Conservation (phyloP, 306 rosid genomes). For the Sesbania bispinosa region DNA sequence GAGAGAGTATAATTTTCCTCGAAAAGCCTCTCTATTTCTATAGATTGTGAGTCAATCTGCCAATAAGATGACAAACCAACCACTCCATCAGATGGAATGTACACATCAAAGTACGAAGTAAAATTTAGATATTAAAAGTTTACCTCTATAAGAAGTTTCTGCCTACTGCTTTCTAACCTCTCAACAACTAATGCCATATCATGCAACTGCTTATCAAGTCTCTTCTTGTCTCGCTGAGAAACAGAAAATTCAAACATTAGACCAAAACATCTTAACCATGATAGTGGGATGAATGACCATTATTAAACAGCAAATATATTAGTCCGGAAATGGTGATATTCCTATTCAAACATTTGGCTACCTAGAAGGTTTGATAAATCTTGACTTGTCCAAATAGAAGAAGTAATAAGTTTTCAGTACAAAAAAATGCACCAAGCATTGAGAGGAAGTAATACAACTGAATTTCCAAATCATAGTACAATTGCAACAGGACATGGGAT, state of each 20-base stretch:
- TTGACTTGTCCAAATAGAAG: no score
- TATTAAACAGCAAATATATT: conserved; percentile 8
- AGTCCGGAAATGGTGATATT: neutral
- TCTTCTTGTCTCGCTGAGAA: conserved; percentile 77
- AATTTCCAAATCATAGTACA: no score
- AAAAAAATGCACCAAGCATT: no score
- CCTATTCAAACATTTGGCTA: no score
- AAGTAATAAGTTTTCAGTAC: no score
- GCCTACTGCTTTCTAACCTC: conserved; percentile 90
- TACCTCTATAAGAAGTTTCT: conserved; percentile 87
- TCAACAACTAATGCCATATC: conserved; percentile 92
- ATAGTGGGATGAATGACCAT: conserved; percentile 20
- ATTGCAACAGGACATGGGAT: no score
- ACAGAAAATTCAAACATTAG: neutral
- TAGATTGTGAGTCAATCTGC: conserved; percentile 91
- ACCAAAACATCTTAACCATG: neutral
- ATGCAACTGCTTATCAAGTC: conserved; percentile 85
- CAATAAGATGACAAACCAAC: conserved; percentile 31
- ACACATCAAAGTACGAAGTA: conserved; percentile 10
- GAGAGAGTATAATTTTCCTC: conserved; percentile 82
- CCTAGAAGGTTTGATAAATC: no score
- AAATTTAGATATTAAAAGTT: neutral
- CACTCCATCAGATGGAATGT: conserved; percentile 23
- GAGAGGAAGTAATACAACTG: no score
- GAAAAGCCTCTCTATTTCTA: conserved; percentile 85